Evolutionary conservation across 2,329 filamentous ascomycete genomes (phyloP).

Genomic region (Aspergillaceae sp.): DNA sequence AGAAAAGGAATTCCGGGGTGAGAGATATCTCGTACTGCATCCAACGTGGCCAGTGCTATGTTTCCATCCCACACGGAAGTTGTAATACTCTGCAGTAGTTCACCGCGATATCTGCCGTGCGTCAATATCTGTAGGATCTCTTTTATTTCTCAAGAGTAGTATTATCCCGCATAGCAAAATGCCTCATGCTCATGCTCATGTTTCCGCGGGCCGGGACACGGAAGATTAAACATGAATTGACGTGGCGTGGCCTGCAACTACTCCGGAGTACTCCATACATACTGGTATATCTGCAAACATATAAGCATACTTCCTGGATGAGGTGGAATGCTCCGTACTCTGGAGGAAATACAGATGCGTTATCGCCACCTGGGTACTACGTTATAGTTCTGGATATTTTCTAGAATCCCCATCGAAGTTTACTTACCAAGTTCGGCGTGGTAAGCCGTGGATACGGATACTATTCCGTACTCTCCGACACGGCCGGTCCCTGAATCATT

Average conservation of each 20-base stretch:
- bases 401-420: slow-evolving; percentile 18
- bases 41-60: no score
- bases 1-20: not conserved
- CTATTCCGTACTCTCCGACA: not conserved
- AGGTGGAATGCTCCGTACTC: no score
- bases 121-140: not conserved
- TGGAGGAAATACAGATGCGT: no score
- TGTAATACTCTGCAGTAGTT: not conserved
- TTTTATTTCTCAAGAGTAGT: no score
- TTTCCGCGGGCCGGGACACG: not conserved
- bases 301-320: no score
- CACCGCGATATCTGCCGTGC: not conserved
- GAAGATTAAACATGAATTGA: slow-evolving; percentile 1
- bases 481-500: not conserved
- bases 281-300: no score
- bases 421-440: not conserved
- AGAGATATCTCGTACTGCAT: not conserved
- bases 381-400: slow-evolving; percentile 23
- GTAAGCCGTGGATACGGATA: no score
- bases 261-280: no score
- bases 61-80: no score
- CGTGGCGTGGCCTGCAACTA: no score
- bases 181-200: not conserved
- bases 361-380: no score
- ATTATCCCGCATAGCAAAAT: not conserved